phyloP scores from a whole-genome alignment of 2,329 filamentous ascomycete species.

The Albifimbria verrucaria region DNA sequence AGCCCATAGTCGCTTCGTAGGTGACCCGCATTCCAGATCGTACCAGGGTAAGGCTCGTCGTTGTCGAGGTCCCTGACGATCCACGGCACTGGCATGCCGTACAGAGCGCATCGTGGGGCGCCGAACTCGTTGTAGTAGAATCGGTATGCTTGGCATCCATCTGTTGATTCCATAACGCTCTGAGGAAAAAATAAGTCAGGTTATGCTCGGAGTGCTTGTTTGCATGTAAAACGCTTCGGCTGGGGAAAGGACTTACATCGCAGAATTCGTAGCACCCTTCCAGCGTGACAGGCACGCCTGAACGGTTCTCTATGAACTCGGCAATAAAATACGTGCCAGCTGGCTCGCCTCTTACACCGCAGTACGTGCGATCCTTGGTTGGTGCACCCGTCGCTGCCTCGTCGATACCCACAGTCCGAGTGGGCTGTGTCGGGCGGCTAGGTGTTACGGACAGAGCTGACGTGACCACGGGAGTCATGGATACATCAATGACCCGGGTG shows the following conservation, averaged over 20 bases:
- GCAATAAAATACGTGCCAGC: conserved; percentile 34
- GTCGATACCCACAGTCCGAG: conserved; percentile 27
- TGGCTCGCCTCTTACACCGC: conserved; percentile 34
- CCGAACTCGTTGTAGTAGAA: conserved; percentile 28
- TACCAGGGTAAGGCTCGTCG: conserved; percentile 28
- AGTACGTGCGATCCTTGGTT: conserved; percentile 25
- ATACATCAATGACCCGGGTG: conserved; percentile 29
- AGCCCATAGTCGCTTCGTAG: conserved; percentile 19
- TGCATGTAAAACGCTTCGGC: not conserved
- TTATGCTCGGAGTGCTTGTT: too few species aligned
- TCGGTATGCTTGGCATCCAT: conserved; percentile 33
- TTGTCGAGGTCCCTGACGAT: conserved; percentile 25
- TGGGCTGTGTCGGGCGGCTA: conserved; percentile 19
- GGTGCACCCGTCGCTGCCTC: conserved; percentile 27
- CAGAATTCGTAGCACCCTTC: conserved; percentile 42
- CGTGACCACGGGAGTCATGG: conserved; percentile 26
- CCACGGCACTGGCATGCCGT: conserved; percentile 27
- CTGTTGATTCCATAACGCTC: conserved; percentile 25
- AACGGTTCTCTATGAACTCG: conserved; percentile 32
- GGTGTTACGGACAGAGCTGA: conserved; percentile 20
- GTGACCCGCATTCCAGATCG: conserved; percentile 33
- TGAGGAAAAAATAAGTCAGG: conserved; percentile 11
- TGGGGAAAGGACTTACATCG: conserved; percentile 20
- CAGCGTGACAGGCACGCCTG: conserved; percentile 29
- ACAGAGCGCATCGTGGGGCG: conserved; percentile 32